Conservation (phyloP, 2,329 filamentous ascomycete genomes). For the Dactylellina sp. region DNA sequence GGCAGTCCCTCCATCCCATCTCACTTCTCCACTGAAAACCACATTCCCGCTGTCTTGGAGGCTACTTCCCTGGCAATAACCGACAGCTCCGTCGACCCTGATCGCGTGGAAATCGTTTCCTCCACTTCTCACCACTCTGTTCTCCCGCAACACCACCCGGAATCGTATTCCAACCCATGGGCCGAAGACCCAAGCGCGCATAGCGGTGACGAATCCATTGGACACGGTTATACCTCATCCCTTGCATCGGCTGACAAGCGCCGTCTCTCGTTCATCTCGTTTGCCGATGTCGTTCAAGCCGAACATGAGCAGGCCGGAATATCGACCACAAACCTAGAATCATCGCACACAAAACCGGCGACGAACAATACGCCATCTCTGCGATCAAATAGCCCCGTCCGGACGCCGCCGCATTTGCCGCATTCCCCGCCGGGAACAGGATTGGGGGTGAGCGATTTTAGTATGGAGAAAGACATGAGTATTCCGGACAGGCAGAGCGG, state of each 20-base stretch:
- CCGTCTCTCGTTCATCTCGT: slow-evolving; percentile 92
- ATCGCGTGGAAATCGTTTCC: slow-evolving; percentile 91
- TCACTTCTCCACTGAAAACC: slow-evolving; percentile 93
- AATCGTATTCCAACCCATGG: slow-evolving; percentile 49
- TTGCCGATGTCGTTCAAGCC: slow-evolving; percentile 91
- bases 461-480: slow-evolving; percentile 57
- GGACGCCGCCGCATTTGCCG: slow-evolving; percentile 55
- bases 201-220: slow-evolving; percentile 57
- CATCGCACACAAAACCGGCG: slow-evolving; percentile 31
- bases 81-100: slow-evolving; percentile 83
- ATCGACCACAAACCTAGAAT: slow-evolving; percentile 63
- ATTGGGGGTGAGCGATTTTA: slow-evolving; percentile 48
- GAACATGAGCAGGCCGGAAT: slow-evolving; percentile 74
- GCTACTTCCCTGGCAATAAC: slow-evolving; percentile 93
- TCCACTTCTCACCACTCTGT: slow-evolving; percentile 65
- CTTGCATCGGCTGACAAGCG: slow-evolving; percentile 64
- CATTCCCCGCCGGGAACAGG: slow-evolving; percentile 49
- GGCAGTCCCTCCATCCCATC: slow-evolving; percentile 84
- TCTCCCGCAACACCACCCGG: slow-evolving; percentile 32
- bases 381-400: slow-evolving; percentile 55
- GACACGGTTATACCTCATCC: slow-evolving; percentile 40
- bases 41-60: slow-evolving; percentile 90
- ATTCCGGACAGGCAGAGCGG: slow-evolving; percentile 39
- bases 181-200: slow-evolving; percentile 45
- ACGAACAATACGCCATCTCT: slow-evolving; percentile 54